Evolutionary conservation across 805 yeast genomes (phyloP), one percentile per base, ranked within the genome.

Genomic region (Starmerella floricola): DNA sequence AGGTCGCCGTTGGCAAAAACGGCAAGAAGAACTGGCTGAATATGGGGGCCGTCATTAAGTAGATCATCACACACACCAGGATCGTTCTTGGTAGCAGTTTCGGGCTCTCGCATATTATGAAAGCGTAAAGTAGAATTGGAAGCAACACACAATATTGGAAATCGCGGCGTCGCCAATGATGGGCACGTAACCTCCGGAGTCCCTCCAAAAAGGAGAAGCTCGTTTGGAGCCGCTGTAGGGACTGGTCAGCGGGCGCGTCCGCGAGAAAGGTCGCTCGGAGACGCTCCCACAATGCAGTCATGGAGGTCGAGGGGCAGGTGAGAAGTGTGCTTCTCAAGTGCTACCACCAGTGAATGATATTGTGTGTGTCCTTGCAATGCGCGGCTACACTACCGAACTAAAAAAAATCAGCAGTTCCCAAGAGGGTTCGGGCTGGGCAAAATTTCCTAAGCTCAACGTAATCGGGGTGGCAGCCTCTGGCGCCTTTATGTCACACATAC

Each of bases 21-120:
- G 76, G 77, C 39, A 84, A 67, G 60, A 84, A 83, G 59, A 87
- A 85, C 60, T 88, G 96, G 6, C 81, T 71, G 1, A 91, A 76
- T 34, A 80, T 60, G 6, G 97, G 97, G 12, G 86, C 55, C 38
- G 80, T 63, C 47, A 81, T 65, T 10, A 70, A 52, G 17, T 65
- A 44, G 28, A 69, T 60, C 31, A 73, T 63, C 19, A 71, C 52
- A 12, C 62, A 53, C 10, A 69, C 68, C 36, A 66, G 64, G 31
- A 61, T 57, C 44, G 48, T 55, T 42, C 51, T 55, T 20, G 55
- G 41, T 16, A 60, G 34, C 17, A 55, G 44, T 2, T 59, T 51
- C n/a, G 67, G 65, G 23, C 47, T 47, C 18, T 53, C 51, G 30
- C 61, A 50, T 34, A 67, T 55, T 36, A 54, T 48, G 42, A 63